Base-by-base conservation (phyloP, 2,329 filamentous ascomycete species). In the Fusarium pseudonygamai region DNA sequence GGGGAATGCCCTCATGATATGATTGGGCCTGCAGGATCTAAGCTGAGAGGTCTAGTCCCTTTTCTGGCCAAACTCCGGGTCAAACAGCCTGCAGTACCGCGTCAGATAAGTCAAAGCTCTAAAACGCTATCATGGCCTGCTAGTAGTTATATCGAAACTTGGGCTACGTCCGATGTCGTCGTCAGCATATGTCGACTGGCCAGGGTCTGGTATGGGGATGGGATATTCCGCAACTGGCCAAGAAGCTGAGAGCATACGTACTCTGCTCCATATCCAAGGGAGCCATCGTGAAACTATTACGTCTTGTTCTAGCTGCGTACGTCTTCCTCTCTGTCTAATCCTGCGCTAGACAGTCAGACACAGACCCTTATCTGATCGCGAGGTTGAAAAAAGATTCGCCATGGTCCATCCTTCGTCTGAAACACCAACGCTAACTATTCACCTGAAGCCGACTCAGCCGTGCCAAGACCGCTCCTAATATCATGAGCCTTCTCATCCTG, bases 201-300 rank as follows among this genome's bases (percentile, higher is more conserved):
- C 55, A 59, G 46, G 67, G 67, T 69, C 46, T 34, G 16, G 24
- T 43, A 70, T 65, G 40, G 60, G 39, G 65, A 64, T 37, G 52
- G 30, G 32, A n/a, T 58, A 59, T 37, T 42, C 50, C 58, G 39
- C 50, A 65, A 34, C 42, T 53, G 42, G 16, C 57, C 46, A 63
- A 52, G 42, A 50, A 34, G 34, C n/a, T 46, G 26, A 65, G 36
- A n/a, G 66, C 67, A 52, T 70, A 69, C 67, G 67, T 69, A 65
- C 45, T 65, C 46, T 43, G 52, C 59, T 52, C 67, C 67, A 70
- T 69, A 69, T 37, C 22, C n/a, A 34, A 65, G 40, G 36, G 67
- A 64, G 50, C 40, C 40, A 10, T 64, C 52, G 52, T 69, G 66
- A 70, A 65, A 70, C 66, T 69, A 69, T 69, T 69, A 69, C 67